Conservation (phyloP, 2,329 filamentous ascomycete species). For the Lachnellula cervina region DNA sequence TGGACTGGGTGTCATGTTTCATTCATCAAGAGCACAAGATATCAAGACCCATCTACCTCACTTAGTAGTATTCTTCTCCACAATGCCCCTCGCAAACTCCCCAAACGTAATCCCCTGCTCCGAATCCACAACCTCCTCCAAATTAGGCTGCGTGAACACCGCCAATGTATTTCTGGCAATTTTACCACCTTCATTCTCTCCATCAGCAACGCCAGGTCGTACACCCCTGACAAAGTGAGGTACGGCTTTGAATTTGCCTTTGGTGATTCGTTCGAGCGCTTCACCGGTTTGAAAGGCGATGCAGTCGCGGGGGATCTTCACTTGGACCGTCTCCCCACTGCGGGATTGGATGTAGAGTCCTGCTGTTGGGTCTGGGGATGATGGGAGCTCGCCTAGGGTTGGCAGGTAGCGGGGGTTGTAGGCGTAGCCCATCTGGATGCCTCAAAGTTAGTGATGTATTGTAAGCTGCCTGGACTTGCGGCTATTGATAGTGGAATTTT, state of each 20-base stretch:
- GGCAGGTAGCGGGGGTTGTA: conserved; percentile 34
- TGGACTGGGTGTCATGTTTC: too few species aligned
- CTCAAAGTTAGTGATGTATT: neutral
- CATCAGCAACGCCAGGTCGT: conserved; percentile 42
- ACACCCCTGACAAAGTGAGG: conserved; percentile 91
- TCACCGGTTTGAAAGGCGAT: conserved; percentile 96
- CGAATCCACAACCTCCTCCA: conserved; percentile 72
- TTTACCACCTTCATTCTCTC: conserved; percentile 39
- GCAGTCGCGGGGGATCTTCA: conserved; percentile 84
- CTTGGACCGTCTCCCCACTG: conserved; percentile 76
- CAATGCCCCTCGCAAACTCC: conserved; percentile 55
- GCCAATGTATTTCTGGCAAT: conserved; percentile 85
- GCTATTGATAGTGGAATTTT: neutral
- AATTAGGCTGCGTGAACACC: conserved; percentile 94
- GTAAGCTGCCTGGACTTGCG: neutral
- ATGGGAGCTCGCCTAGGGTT: conserved; percentile 63
- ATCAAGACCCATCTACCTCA: conserved; percentile 9
- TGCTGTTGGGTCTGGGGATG: conserved; percentile 75
- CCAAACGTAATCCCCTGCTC: conserved; percentile 66
- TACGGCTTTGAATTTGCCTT: conserved; percentile 87
- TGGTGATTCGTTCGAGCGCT: conserved; percentile 82
- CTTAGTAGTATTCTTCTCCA: conserved; percentile 33
- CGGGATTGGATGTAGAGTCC: conserved; percentile 94
- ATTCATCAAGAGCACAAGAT: too few species aligned
- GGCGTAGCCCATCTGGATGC: conserved; percentile 19